phyloP scores from a whole-genome alignment of 371 early-diverging fungal genomes.

The Syncephalastrum racemosum region DNA sequence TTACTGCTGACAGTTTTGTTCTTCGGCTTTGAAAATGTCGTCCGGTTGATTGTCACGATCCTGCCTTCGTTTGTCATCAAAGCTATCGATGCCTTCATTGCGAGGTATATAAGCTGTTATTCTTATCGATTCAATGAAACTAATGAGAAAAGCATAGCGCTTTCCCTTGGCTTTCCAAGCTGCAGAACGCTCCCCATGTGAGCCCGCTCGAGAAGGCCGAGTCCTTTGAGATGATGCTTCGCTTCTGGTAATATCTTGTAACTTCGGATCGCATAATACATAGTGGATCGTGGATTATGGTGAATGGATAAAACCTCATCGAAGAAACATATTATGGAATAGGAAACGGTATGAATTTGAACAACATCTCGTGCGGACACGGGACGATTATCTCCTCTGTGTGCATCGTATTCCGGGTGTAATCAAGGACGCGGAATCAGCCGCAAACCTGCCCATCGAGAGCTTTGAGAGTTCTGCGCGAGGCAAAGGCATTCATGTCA shows the following conservation, averaged over 20 bases:
- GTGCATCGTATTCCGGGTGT: slow-evolving; percentile 78
- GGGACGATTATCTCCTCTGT: slow-evolving; percentile 87
- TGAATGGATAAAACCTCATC: background rate
- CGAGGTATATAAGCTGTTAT: slow-evolving; percentile 37
- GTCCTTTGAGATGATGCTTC: slow-evolving; percentile 67
- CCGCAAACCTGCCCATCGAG: slow-evolving; percentile 7
- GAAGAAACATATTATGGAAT: slow-evolving; percentile 8
- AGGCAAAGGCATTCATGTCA: slow-evolving; percentile 25
- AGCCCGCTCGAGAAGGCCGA: slow-evolving; percentile 61
- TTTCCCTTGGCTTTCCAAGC: slow-evolving; percentile 54
- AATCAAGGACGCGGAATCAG: slow-evolving; percentile 4
- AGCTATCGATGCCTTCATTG: slow-evolving; percentile 36
- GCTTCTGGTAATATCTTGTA: slow-evolving; percentile 55
- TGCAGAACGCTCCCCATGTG: slow-evolving; percentile 52
- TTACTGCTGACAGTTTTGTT: slow-evolving; percentile 65
- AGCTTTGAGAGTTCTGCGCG: slow-evolving; percentile 1
- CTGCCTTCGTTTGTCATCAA: slow-evolving; percentile 58
- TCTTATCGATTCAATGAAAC: background rate
- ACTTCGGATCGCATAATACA: background rate
- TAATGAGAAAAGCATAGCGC: slow-evolving; percentile 18
- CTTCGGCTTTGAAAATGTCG: slow-evolving; percentile 65
- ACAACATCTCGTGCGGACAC: slow-evolving; percentile 84
- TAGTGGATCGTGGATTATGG: too few species aligned
- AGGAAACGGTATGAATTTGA: slow-evolving; percentile 69
- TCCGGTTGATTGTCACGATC: slow-evolving; percentile 64